These are phyloP conservation scores for Alectoria sarmentosa DNA, from an alignment of 495 filamentous ascomycete genomes.

Conservation along the genomic window DNA sequence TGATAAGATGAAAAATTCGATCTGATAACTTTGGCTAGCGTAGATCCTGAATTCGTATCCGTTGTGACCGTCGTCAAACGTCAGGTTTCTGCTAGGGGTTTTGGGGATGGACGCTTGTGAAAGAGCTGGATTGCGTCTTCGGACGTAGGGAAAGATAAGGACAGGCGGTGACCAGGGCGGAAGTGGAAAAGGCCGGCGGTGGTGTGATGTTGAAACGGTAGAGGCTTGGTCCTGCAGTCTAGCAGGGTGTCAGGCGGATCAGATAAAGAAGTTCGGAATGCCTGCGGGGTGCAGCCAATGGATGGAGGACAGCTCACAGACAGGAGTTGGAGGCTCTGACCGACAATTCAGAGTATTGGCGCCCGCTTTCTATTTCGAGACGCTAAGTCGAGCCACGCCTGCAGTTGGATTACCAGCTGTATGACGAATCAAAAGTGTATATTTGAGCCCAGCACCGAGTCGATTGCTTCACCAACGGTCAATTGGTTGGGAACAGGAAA, in stretches of 20 bases:
- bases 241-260: not conserved
- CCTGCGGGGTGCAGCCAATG: not conserved
- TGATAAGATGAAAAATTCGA: slow-evolving; percentile 23
- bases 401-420: not conserved
- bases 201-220: not conserved
- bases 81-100: not conserved
- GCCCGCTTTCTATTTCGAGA: not conserved
- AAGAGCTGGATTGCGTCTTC: not conserved
- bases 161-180: not conserved
- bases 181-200: not conserved
- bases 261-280: not conserved
- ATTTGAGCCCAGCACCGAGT: not conserved
- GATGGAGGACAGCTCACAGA: not conserved
- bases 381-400: not conserved
- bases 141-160: not conserved
- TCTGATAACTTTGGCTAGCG: slow-evolving; percentile 21
- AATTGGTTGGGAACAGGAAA: not conserved
- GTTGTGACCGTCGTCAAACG: not conserved
- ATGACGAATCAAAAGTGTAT: not conserved
- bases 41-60: not conserved
- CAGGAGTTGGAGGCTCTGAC: not conserved
- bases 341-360: not conserved
- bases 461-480: not conserved
- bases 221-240: not conserved
- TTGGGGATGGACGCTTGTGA: not conserved